Base-by-base conservation (phyloP, 2,329 filamentous ascomycete genomes). In the Tolypocladium nubicola region DNA sequence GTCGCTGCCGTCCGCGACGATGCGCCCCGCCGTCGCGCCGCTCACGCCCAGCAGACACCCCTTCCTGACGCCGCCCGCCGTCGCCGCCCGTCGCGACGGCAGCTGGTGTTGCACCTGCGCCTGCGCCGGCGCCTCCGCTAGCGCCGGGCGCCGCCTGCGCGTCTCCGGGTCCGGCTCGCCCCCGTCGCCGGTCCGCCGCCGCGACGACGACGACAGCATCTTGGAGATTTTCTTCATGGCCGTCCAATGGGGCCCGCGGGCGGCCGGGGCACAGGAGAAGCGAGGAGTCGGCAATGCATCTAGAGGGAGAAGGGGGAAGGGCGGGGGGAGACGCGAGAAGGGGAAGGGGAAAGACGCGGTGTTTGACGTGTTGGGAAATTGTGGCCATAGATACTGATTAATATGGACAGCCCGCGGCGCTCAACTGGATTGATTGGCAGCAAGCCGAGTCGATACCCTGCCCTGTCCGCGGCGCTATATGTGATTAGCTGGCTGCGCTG, bases 201-300 rank as follows among this genome's bases (percentile, higher is more conserved):
- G 33, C 61, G 58, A 8, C 65, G 64, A 47, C 70, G 67, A 54
- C 60, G 69, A 63, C 60, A 73, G 65, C 57, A 73, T 68, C 57
- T 68, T 68, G 53, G 70, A 70, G 55, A 73, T 66, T 61, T 72
- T 72, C 63, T 70, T 72, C 67, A 73, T 71, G 53, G 60, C 62
- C 56, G 26, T 30, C 45, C 45, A 49, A 3, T 33, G 45, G n/a
- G 26, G 47, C 26, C 45, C 26, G 26, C 45, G 10, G 45, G 16
- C 39, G 39, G 39, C 39, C 39, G 39, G 26, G 23, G 45, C 45
- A 7, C 45, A 49, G 45, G 9, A 49, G 23, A 49, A 14, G 14
- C 23, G 7, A 16, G 8, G 9, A 8, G 2, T 10, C 14, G 14
- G 11, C 45, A 49, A n/a, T 26, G 14, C 45, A 49, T 49, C 26